Conservation (phyloP, 106 monocot genomes). For the Platanthera zijinensis region DNA sequence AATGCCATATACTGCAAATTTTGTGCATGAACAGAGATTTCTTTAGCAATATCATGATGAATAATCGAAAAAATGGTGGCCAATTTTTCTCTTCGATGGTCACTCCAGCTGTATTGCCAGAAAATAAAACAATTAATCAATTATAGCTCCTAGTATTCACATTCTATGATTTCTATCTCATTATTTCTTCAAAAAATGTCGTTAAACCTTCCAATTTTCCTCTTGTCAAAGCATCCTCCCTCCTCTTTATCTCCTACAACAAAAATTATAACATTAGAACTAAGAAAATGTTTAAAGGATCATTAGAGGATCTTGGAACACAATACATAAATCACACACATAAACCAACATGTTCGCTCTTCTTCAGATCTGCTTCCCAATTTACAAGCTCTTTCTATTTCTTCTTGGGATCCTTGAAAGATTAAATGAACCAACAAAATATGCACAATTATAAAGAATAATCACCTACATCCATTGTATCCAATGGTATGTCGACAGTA, state of each 20-base stretch:
- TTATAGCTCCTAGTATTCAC: neutral
- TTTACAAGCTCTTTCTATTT: slow-evolving; percentile 48
- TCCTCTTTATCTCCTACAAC: slow-evolving; percentile 38
- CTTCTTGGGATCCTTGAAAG: slow-evolving; percentile 33
- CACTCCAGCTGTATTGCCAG: slow-evolving; percentile 43
- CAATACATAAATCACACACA: neutral
- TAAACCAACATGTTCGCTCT: slow-evolving; percentile 39
- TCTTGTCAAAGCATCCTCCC: slow-evolving; percentile 33
- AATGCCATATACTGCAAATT: slow-evolving; percentile 72
- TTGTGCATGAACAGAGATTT: slow-evolving; percentile 65
- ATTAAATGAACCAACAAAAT: neutral
- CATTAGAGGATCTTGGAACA: neutral
- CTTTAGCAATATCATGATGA: slow-evolving; percentile 77
- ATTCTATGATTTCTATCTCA: neutral
- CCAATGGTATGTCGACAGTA: slow-evolving; percentile 42
- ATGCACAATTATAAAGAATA: neutral
- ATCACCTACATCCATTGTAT: slow-evolving; percentile 24
- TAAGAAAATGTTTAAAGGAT: neutral
- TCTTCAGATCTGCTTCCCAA: slow-evolving; percentile 66
- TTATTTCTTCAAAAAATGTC: neutral
- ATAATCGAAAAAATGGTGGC: slow-evolving; percentile 66
- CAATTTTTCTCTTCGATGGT: slow-evolving; percentile 63
- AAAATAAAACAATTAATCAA: neutral
- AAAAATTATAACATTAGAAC: neutral
- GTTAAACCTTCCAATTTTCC: slow-evolving; percentile 13